Percentiles rank a stretch among this genome's conserved stretches.
phyloP scores from a whole-genome alignment of 2,329 filamentous ascomycete species.

The Verticillium longisporum region DNA sequence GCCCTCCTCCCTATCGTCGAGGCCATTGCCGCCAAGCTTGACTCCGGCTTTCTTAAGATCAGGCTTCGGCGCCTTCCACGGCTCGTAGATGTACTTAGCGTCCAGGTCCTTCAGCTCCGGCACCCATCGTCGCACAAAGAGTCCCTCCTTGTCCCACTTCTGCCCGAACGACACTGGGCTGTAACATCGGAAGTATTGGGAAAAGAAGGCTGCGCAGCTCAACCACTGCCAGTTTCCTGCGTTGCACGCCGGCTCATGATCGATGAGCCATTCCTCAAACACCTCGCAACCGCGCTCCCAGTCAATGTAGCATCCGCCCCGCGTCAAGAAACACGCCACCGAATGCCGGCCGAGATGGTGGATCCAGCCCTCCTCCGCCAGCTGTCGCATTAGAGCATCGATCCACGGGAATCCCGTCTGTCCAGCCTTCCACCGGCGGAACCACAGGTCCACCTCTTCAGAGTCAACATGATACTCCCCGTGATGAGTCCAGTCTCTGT shows the following conservation, averaged over 20 bases:
- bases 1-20: constrained; percentile 31
- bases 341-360: constrained; percentile 71
- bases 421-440: constrained; percentile 62
- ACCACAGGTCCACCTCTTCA: constrained; percentile 55
- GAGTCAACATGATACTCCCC: constrained; percentile 58
- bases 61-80: constrained; percentile 63
- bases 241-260: constrained; percentile 70
- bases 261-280: constrained; percentile 69
- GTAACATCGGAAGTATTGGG: constrained; percentile 66
- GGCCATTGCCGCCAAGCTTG: constrained; percentile 48
- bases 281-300: constrained; percentile 76
- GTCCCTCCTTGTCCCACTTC: constrained; percentile 67
- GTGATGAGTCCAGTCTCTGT: constrained; percentile 39
- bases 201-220: constrained; percentile 67
- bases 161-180: constrained; percentile 64
- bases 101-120: constrained; percentile 58
- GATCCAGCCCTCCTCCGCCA: constrained; percentile 68
- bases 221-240: constrained; percentile 76
- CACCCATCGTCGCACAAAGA: constrained; percentile 57
- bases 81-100: constrained; percentile 71
- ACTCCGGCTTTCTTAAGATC: constrained; percentile 67
- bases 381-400: constrained; percentile 72
- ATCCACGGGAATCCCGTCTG: constrained; percentile 75
- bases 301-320: constrained; percentile 70
- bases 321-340: constrained; percentile 75